Percentiles rank a stretch among this genome's conserved stretches.
phyloP scores from a whole-genome alignment of 2,329 filamentous ascomycete species.

The Ceratocystis destructans region DNA sequence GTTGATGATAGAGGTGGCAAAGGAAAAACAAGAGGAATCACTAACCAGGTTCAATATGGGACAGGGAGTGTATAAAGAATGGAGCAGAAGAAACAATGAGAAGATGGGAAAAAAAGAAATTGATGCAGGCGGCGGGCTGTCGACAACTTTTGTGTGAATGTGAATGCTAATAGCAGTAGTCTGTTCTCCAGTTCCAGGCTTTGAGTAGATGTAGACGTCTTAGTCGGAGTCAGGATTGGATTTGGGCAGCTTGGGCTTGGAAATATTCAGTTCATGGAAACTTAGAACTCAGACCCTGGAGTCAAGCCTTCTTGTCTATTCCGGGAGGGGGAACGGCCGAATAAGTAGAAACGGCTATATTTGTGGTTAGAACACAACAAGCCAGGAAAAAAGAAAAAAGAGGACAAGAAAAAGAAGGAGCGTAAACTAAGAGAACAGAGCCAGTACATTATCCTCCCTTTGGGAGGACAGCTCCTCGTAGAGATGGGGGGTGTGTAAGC shows the following conservation, averaged over 20 bases:
- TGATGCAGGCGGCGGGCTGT: background rate
- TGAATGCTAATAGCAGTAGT: background rate
- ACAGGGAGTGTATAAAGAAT: conserved; percentile 2
- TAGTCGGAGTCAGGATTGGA: background rate
- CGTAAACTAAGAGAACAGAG: background rate
- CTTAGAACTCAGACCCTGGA: conserved; percentile 1
- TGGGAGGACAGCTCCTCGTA: background rate
- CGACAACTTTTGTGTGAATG: conserved; percentile 4
- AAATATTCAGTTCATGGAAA: background rate
- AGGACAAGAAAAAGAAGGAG: background rate
- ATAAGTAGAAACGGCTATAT: conserved; percentile 8
- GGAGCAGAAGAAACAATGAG: background rate
- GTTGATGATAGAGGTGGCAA: background rate
- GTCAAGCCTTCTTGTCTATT: conserved; percentile 6
- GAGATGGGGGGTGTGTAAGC: background rate
- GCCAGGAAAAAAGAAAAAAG: background rate
- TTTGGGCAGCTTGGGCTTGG: background rate
- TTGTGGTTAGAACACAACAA: background rate
- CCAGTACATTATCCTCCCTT: background rate
- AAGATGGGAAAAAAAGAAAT: background rate
- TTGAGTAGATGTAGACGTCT: background rate
- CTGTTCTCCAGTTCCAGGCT: conserved; percentile 2
- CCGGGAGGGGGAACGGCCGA: conserved; percentile 7
- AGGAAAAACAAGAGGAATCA: conserved; percentile 3
- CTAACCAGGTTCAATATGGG: conserved; percentile 7